These are phyloP conservation scores for Trichocladium uniseriatum DNA, from an alignment of 495 filamentous ascomycete genomes.

Conservation along the genomic window DNA sequence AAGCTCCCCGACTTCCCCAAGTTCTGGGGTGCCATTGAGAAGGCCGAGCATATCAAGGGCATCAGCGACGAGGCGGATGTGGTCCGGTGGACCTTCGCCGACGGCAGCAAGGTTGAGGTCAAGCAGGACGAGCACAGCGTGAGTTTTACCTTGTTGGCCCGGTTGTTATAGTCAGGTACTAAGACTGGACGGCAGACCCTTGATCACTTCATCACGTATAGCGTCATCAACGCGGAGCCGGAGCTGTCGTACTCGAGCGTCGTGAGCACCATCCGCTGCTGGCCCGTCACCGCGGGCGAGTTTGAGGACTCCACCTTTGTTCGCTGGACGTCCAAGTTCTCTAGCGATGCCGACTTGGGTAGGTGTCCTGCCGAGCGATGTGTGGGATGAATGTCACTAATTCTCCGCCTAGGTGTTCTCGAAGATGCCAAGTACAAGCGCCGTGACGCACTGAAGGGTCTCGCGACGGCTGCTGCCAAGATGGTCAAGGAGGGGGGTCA, in stretches of 20 bases:
- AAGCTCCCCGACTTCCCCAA: constrained; percentile 52
- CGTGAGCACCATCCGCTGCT: constrained; percentile 52
- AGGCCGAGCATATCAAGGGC: constrained; percentile 49
- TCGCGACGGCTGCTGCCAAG: constrained; percentile 46
- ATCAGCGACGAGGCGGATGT: constrained; percentile 52
- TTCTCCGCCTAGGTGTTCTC: constrained; percentile 44
- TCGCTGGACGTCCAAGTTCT: constrained; percentile 56
- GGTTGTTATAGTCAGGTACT: too few relatives aligned
- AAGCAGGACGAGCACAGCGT: constrained; percentile 66
- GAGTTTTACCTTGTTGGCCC: too few relatives aligned
- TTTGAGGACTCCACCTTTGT: constrained; percentile 52
- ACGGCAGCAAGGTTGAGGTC: constrained; percentile 53
- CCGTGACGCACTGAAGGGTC: constrained; percentile 53
- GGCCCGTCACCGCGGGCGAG: constrained; percentile 50
- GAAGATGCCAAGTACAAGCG: constrained; percentile 67
- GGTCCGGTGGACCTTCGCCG: constrained; percentile 55
- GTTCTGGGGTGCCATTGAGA: constrained; percentile 50
- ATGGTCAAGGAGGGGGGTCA: constrained; percentile 27
- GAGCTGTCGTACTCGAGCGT: constrained; percentile 50
- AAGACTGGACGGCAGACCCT: constrained; percentile 50
- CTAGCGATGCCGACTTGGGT: constrained; percentile 60
- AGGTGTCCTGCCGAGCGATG: too few relatives aligned
- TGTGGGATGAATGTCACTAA: too few relatives aligned
- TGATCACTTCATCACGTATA: constrained; percentile 63
- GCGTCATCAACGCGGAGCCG: constrained; percentile 52